A percentile compares a stretch with the other conserved stretches of the same genome.
Conservation (phyloP, 352 stramenopile genomes). For the Saprolegnia parasitica region DNA sequence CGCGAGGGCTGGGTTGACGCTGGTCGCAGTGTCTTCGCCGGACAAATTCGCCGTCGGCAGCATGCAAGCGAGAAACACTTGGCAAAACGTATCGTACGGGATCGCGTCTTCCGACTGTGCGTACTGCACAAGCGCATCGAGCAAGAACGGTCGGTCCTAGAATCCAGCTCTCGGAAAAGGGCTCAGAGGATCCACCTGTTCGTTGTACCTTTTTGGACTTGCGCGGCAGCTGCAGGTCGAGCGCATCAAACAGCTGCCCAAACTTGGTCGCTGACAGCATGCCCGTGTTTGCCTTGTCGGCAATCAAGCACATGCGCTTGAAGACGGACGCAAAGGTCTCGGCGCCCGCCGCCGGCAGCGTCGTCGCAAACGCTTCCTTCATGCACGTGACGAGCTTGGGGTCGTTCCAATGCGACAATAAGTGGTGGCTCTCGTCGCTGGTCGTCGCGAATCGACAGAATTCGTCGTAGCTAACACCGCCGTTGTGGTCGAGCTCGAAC, state of each 20-base stretch:
- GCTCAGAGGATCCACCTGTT: too few species aligned
- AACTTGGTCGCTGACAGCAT: conserved; percentile 46
- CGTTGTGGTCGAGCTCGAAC: conserved; percentile 63
- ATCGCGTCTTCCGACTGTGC: conserved; percentile 5
- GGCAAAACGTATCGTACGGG: conserved; percentile 44
- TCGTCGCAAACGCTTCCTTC: conserved; percentile 29
- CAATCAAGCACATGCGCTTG: conserved; percentile 75
- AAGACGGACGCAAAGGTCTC: conserved; percentile 56
- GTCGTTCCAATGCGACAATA: conserved; percentile 20
- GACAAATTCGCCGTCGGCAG: conserved; percentile 5
- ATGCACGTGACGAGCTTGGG: conserved; percentile 28
- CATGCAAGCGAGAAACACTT: conserved; percentile 43
- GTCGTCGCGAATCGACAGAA: conserved; percentile 68
- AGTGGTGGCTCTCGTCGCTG: conserved; percentile 33
- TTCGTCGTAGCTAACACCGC: conserved; percentile 66
- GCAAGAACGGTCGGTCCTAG: conserved; percentile 38
- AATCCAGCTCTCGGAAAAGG: conserved; percentile 37
- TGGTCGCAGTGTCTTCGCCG: not conserved
- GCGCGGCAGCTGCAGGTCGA: conserved; percentile 45
- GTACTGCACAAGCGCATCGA: conserved; percentile 42
- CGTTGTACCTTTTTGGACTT: conserved; percentile 40
- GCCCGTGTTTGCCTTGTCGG: conserved; percentile 66
- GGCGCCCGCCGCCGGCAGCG: conserved; percentile 40
- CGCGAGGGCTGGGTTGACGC: not conserved
- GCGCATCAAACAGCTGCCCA: conserved; percentile 53